Evolutionary conservation across 352 stramenopile genomes (phyloP), one percentile per base, ranked within the genome.

Genomic region (Phytophthora melonis): DNA sequence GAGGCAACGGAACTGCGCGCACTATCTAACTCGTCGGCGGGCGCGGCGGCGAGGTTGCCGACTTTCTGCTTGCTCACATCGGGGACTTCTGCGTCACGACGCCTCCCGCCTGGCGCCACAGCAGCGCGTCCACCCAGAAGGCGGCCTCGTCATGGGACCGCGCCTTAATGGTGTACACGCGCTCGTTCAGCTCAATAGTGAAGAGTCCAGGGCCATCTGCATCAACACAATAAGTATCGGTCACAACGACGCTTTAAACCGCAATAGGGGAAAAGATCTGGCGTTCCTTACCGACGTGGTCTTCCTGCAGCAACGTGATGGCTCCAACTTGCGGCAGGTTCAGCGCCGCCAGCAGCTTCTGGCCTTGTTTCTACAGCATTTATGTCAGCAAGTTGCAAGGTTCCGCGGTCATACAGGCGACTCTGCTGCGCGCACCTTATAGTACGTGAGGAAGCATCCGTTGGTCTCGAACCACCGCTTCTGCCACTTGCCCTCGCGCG

Each of bases 401-500:
- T 45, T 45, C 27, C 16, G n/a, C 39, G 5, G 16, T 5, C 39
- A 45, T 45, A 45, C 16, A 45, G 39, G 5, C 39, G 39, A n/a
- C 14, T 45, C 16, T n/a, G n/a, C 0, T 4, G 19, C 52, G 11
- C 60, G 41, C 69, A 97, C 91, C 86, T 99, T 99, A 84, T 99
- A 99, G 86, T 99, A 99, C 14, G 97, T 99, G 43, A 99, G 88
- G 83, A 98, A 98, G 78, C 98, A 98, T 55, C 97, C 97, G 75
- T 99, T 99, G 9, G 95, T 99, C 86, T 99, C 98, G 76, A 99
- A 99, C 93, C 96, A 99, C 63, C 98, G 91, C 81, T 98, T 98
- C 78, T 99, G 98, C 98, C 98, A 98, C 75, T 97, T 97, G 75
- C 93, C 93, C 64, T 98, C 92, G 65, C 93, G 91, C 59, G 94